These are phyloP conservation scores for Pecoramyces ruminantium DNA, from an alignment of 192 early-diverging fungal genomes.

Conservation along the genomic window DNA sequence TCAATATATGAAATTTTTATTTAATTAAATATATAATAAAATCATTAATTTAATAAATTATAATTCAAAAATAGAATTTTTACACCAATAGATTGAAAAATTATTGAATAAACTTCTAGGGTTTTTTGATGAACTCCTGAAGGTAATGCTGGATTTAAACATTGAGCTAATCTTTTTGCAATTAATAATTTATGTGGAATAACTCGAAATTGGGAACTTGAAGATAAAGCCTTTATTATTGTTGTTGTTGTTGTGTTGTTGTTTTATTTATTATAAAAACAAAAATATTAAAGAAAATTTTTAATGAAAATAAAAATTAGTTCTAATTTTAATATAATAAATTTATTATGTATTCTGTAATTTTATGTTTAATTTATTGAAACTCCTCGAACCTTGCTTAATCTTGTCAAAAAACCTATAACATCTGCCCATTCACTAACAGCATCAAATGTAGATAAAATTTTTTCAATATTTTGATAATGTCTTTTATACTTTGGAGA, in stretches of 20 bases:
- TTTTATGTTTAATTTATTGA: too few species aligned
- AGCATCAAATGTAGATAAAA: constrained; percentile 79
- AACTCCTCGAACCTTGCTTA: constrained; percentile 39
- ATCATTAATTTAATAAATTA: too few species aligned
- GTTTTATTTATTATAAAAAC: constrained; percentile 1
- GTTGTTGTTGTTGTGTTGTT: neutral
- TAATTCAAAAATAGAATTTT: too few species aligned
- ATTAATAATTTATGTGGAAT: constrained; percentile 74
- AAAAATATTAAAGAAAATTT: too few species aligned
- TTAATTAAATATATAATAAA: too few species aligned
- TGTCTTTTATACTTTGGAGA: constrained; percentile 76
- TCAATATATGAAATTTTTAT: constrained; percentile 7
- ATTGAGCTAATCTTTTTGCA: constrained; percentile 83
- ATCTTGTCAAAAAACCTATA: constrained; percentile 70
- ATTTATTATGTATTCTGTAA: too few species aligned
- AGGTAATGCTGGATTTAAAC: constrained; percentile 83
- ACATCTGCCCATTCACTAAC: constrained; percentile 93
- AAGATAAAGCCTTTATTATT: constrained; percentile 47
- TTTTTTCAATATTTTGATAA: constrained; percentile 61
- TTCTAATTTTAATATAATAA: too few species aligned
- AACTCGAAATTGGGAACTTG: constrained; percentile 48
- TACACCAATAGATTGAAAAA: constrained; percentile 56
- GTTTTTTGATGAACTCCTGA: constrained; percentile 91
- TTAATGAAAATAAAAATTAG: too few species aligned
- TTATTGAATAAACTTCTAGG: constrained; percentile 64